Conservation (phyloP, 495 filamentous ascomycete species). For the Endocarpon pusillum region DNA sequence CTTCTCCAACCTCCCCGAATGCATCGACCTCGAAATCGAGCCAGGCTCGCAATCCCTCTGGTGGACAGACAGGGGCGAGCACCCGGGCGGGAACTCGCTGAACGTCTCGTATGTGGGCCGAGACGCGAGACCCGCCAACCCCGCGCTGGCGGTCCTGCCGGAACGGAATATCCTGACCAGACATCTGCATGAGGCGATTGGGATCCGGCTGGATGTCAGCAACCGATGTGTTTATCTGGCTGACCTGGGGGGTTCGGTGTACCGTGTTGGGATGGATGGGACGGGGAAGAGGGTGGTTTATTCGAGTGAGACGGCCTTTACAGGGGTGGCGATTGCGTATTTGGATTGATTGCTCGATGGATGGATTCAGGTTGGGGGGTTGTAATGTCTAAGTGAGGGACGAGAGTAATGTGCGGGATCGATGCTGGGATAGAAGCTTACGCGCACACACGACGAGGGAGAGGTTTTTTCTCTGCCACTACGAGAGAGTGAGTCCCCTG, state of each 20-base stretch:
- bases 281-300: slow-evolving; percentile 20
- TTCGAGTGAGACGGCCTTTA: too few relatives aligned
- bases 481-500: too few relatives aligned
- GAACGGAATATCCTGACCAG: slow-evolving; percentile 20
- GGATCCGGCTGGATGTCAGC: slow-evolving; percentile 23
- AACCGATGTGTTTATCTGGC: slow-evolving; percentile 26
- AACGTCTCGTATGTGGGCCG: slow-evolving; percentile 17
- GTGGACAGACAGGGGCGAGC: slow-evolving; percentile 40
- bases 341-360: too few relatives aligned
- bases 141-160: slow-evolving; percentile 1
- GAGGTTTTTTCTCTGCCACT: too few relatives aligned
- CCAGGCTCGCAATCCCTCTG: slow-evolving; percentile 21
- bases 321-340: too few relatives aligned
- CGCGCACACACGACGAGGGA: too few relatives aligned
- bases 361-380: too few relatives aligned
- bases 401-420: too few relatives aligned
- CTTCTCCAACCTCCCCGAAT: slow-evolving; percentile 29
- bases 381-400: too few relatives aligned
- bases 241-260: slow-evolving; percentile 29
- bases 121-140: slow-evolving; percentile 2
- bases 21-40: slow-evolving; percentile 37
- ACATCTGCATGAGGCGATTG: slow-evolving; percentile 33
- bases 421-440: too few relatives aligned
- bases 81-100: slow-evolving; percentile 29
- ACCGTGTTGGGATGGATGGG: slow-evolving; percentile 26